A percentile compares a stretch with the other conserved stretches of the same genome.
These are phyloP conservation scores for Colletotrichum sp. DNA, from an alignment of 2,329 filamentous ascomycete genomes.

Conservation along the genomic window DNA sequence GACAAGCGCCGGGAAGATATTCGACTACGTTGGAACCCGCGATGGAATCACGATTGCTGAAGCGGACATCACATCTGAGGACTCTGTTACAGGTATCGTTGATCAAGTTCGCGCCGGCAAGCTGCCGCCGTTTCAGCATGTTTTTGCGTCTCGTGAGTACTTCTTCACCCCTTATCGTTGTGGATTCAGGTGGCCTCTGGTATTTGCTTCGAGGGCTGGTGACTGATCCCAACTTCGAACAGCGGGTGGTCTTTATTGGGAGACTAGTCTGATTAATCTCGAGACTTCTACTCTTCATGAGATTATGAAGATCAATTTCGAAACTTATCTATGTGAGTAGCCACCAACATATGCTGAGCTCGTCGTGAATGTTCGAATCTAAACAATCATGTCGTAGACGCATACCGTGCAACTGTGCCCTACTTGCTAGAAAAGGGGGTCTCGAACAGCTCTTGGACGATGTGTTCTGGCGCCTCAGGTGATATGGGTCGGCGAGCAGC, in stretches of 20 bases:
- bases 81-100: conserved; percentile 37
- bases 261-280: conserved; percentile 27
- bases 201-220: neutral
- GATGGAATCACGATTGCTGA: conserved; percentile 36
- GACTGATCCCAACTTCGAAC: neutral
- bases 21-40: conserved; percentile 29
- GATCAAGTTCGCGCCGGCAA: conserved; percentile 36
- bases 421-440: conserved; percentile 32
- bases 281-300: conserved; percentile 24
- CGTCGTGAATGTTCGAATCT: too few species aligned
- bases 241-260: conserved; percentile 31
- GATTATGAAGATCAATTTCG: conserved; percentile 28
- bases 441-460: conserved; percentile 34
- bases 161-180: neutral
- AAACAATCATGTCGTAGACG: conserved; percentile 21
- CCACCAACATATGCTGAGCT: too few species aligned
- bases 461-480: conserved; percentile 35
- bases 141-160: conserved; percentile 34
- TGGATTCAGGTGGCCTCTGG: rapidly evolving
- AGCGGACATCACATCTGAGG: conserved; percentile 34
- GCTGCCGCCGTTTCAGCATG: conserved; percentile 42
- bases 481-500: conserved; percentile 25
- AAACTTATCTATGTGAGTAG: conserved; percentile 35
- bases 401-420: conserved; percentile 34
- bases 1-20: conserved; percentile 36